Evolutionary conservation across 2,329 filamentous ascomycete genomes (phyloP), one percentile per base, ranked within the genome.

Genomic region (Geosmithia putterillii): DNA sequence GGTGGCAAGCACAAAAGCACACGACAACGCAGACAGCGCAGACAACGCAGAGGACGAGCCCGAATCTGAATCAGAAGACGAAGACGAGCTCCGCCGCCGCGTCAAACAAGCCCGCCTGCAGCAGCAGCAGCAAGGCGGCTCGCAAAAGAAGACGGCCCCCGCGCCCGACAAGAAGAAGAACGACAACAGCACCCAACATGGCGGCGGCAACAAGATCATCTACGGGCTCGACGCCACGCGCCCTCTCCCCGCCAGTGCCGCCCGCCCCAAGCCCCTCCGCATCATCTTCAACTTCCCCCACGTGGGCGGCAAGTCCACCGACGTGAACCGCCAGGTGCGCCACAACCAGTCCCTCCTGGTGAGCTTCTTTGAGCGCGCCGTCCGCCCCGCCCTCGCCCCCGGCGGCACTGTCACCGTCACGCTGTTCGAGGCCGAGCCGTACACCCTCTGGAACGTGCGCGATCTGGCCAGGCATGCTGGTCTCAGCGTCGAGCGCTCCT

Each of bases 221-320:
- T 83, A 79, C 65, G 63, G 63, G 43, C 66, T 88, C 48, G 83
- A 89, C 61, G 85, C 81, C 1, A 79, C 73, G 38, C 82, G 62
- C 46, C 42, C 74, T 51, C 71, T 83, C 56, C 67, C 67, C 22
- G 58, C 67, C 25, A 53, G 56, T n/a, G 71, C 70, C 53, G 50
- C 54, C 47, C 58, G 56, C 36, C 60, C 61, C 22, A 51, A 56
- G 47, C 89, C 83, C 71, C 81, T 94, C 60, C 74, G 79, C 45
- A 81, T 96, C 48, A 71, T 90, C 51, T 98, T 96, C 76, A 95
- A 95, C 70, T 98, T 98, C 62, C 92, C 92, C 32, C 92, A 98
- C 66, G 84, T 94, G 3, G 92, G 92, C 49, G 92, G 92, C 39
- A 81, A 94, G 54, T 84, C 79, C 50, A 96, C 83, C 52, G 89